A percentile compares a stretch with the other conserved stretches of the same genome.
Conservation (phyloP, 352 stramenopile species). For the Globisporangium middletonii region DNA sequence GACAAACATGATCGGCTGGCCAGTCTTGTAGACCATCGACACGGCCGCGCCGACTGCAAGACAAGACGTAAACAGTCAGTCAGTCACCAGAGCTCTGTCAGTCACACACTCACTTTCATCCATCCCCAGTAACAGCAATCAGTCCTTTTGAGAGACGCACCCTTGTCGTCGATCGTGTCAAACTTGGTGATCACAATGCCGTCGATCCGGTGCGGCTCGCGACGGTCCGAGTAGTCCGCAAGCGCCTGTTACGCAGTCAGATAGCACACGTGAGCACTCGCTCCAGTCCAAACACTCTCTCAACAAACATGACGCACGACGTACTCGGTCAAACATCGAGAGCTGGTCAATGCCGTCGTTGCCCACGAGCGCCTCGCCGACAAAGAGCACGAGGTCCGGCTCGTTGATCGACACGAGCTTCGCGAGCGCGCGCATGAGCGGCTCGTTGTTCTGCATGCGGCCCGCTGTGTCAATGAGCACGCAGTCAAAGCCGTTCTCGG, state of each 20-base stretch:
- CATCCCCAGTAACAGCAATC: too few relatives aligned
- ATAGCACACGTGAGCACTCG: not conserved
- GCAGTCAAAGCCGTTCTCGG: conserved; percentile 93
- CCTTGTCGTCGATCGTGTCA: conserved; percentile 99
- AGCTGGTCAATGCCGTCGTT: conserved; percentile 99
- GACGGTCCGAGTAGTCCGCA: conserved; percentile 84
- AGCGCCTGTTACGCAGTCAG: conserved; percentile 45
- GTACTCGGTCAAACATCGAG: conserved; percentile 90
- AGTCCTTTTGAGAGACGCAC: conserved; percentile 18
- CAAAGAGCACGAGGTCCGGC: conserved; percentile 97
- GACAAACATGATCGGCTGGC: conserved; percentile 98
- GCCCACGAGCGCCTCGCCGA: conserved; percentile 98
- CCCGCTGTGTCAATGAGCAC: conserved; percentile 98
- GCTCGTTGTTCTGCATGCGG: conserved; percentile 99
- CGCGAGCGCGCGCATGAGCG: conserved; percentile 96
- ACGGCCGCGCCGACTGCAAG: conserved; percentile 95
- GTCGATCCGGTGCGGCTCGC: conserved; percentile 91
- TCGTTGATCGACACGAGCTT: conserved; percentile 97
- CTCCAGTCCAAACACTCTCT: not conserved
- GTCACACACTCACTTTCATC: not conserved
- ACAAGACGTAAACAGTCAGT: conserved; percentile 3
- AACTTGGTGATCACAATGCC: conserved; percentile 99
- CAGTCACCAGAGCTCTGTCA: not conserved
- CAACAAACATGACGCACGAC: conserved; percentile 1
- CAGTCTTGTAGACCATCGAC: conserved; percentile 98